A percentile compares a stretch with the other conserved stretches of the same genome.
These are phyloP conservation scores for Penicillium sp. DNA, from an alignment of 2,329 filamentous ascomycete genomes.

Conservation along the genomic window DNA sequence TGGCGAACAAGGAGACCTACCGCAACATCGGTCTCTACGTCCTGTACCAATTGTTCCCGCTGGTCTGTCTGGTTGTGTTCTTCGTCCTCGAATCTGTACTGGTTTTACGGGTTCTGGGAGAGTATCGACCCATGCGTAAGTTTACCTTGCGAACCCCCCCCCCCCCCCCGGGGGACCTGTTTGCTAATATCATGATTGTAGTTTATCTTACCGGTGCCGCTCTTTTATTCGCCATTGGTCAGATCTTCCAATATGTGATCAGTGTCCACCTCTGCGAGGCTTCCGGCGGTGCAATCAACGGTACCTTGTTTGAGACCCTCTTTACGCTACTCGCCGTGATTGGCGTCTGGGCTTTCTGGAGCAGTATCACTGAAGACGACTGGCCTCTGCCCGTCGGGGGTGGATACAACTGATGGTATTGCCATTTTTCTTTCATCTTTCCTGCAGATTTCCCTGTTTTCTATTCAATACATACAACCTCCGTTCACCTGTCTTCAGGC, in stretches of 20 bases:
- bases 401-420: slow-evolving; percentile 32
- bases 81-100: slow-evolving; percentile 81
- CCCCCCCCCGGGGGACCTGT: background rate
- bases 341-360: slow-evolving; percentile 94
- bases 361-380: slow-evolving; percentile 97
- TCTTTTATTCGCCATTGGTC: slow-evolving; percentile 84
- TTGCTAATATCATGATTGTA: slow-evolving; percentile 27
- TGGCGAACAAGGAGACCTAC: slow-evolving; percentile 60
- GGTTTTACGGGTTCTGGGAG: slow-evolving; percentile 82
- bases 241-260: slow-evolving; percentile 94
- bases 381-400: slow-evolving; percentile 66
- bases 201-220: slow-evolving; percentile 74
- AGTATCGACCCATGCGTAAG: slow-evolving; percentile 83
- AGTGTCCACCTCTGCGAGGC: slow-evolving; percentile 88
- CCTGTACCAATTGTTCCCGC: slow-evolving; percentile 84
- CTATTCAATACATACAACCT: slow-evolving; percentile 16
- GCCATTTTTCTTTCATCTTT: slow-evolving; percentile 2
- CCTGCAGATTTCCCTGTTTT: background rate
- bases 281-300: slow-evolving; percentile 83
- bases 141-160: slow-evolving; percentile 13
- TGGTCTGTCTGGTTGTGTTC: slow-evolving; percentile 86
- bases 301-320: slow-evolving; percentile 86
- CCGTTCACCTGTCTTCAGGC: slow-evolving; percentile 5
- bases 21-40: slow-evolving; percentile 87
- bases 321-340: slow-evolving; percentile 86